phyloP scores from a whole-genome alignment of 805 yeast genomes.

The Scheffersomyces lignosus region DNA sequence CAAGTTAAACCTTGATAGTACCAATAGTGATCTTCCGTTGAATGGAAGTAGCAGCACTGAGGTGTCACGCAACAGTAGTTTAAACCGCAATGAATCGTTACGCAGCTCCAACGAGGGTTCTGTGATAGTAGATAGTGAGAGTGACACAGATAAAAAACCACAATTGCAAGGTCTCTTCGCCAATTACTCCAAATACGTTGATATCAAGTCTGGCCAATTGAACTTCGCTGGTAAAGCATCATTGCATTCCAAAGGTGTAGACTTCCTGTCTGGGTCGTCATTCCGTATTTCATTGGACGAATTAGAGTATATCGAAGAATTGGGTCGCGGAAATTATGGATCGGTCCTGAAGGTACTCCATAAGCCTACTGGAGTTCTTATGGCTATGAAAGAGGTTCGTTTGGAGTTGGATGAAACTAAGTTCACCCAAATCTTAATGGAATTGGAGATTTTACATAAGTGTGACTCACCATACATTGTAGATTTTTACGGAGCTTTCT shows the following conservation, averaged over 20 bases:
- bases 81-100: not conserved
- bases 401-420: conserved; percentile 92
- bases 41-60: conserved; percentile 1
- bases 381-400: conserved; percentile 98
- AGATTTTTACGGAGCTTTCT: conserved; percentile 96
- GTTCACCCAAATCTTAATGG: conserved; percentile 94
- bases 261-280: conserved; percentile 83
- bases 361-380: conserved; percentile 84
- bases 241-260: conserved; percentile 86
- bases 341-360: conserved; percentile 91
- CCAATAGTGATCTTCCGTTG: conserved; percentile 11
- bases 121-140: not conserved
- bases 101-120: not conserved
- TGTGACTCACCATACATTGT: conserved; percentile 90
- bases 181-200: conserved; percentile 82
- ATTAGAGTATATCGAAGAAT: conserved; percentile 75
- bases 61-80: not conserved
- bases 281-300: conserved; percentile 87
- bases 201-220: conserved; percentile 86
- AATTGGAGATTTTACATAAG: conserved; percentile 87
- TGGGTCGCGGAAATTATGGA: conserved; percentile 96
- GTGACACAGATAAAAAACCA: conserved; percentile 18
- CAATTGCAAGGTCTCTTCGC: conserved; percentile 68
- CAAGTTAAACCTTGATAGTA: conserved; percentile 30
- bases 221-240: conserved; percentile 94